Base-by-base conservation (phyloP, 495 filamentous ascomycete species). In the Penicillium salamii region DNA sequence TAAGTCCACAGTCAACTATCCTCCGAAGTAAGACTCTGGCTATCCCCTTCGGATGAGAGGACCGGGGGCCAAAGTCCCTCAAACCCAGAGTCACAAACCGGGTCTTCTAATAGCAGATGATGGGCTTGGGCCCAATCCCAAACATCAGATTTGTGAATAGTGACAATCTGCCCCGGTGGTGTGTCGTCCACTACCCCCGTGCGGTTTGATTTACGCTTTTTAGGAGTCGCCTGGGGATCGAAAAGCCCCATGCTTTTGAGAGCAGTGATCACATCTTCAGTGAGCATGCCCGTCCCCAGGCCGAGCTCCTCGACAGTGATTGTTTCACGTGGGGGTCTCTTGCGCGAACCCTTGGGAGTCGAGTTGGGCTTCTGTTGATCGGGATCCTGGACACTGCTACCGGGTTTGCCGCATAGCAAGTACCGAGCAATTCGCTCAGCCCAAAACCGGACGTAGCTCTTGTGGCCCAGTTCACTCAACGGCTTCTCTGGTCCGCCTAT, bases 401-500 rank as follows among this genome's bases (percentile, higher is more conserved):
- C 50, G 32, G 49, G 40, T 19, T 60, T 57, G 6, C 56, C 63
- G 14, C 58, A 64, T 21, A 90, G 64, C 20, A 83, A 67, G 44
- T 84, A 83, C 23, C 88, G 76, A 28, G 83, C 84, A 50, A 97
- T 81, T 37, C 90, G 86, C 26, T 84, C 83, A 5, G 85, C 84
- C 91, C 91, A 97, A 65, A 86, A 96, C 7, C 82, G 76, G 57
- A 80, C 75, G 66, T 97, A 97, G 7, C 87, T 89, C 55, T 78
- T 84, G 43, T 82, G 79, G 1, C 91, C 91, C 42, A 93, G 71
- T 53, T 91, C 88, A 34, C 87, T 91, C 43, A 97, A 82, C 12
- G 91, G 91, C 59, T 92, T 91, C 70, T 99, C 93, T 2, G 93
- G 93, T 1, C 93, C 92, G 20, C 93, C 93, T 29, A 97, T 78